Evolutionary conservation across 1,284 basidiomycete species (phyloP).

Genomic region (Microbotryum intermedium): DNA sequence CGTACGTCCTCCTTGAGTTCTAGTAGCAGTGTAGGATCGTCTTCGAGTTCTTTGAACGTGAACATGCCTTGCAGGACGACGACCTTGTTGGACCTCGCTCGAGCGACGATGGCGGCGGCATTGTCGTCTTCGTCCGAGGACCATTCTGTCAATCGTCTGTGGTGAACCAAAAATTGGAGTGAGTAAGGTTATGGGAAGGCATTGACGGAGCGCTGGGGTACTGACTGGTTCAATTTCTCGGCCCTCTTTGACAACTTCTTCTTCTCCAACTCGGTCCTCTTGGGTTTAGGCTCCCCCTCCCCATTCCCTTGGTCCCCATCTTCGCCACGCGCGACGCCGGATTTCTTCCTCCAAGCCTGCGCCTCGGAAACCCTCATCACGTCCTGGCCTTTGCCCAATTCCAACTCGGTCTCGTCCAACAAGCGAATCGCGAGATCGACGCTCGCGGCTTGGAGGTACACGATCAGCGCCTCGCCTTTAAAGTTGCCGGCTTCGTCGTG

Average conservation of each 20-base stretch:
- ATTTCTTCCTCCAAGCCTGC: constrained; percentile 60
- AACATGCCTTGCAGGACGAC: constrained; percentile 97
- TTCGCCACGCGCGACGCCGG: constrained; percentile 26
- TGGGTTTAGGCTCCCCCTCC: constrained; percentile 2
- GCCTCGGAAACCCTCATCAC: constrained; percentile 77
- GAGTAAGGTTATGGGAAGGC: no score
- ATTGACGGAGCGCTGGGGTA: constrained; percentile 8
- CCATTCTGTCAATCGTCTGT: constrained; percentile 74
- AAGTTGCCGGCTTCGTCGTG: constrained; percentile 71
- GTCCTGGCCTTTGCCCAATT: constrained; percentile 47
- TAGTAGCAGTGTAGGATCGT: constrained; percentile 76
- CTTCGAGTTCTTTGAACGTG: constrained; percentile 71
- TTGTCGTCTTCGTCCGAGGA: constrained; percentile 48
- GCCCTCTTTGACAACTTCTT: constrained; percentile 62
- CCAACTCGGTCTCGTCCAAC: constrained; percentile 84
- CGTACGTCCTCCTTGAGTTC: constrained; percentile 95
- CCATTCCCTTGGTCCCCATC: constrained; percentile 25
- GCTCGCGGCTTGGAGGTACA: constrained; percentile 95
- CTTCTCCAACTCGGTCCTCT: constrained; percentile 42
- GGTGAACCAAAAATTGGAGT: neutral
- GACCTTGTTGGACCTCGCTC: constrained; percentile 44
- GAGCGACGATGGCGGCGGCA: constrained; percentile 48
- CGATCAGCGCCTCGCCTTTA: constrained; percentile 89
- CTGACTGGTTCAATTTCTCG: constrained; percentile 80
- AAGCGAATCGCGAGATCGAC: constrained; percentile 76